Evolutionary conservation across 1,284 basidiomycete species (phyloP).

Genomic region (Austroboletus sp.): DNA sequence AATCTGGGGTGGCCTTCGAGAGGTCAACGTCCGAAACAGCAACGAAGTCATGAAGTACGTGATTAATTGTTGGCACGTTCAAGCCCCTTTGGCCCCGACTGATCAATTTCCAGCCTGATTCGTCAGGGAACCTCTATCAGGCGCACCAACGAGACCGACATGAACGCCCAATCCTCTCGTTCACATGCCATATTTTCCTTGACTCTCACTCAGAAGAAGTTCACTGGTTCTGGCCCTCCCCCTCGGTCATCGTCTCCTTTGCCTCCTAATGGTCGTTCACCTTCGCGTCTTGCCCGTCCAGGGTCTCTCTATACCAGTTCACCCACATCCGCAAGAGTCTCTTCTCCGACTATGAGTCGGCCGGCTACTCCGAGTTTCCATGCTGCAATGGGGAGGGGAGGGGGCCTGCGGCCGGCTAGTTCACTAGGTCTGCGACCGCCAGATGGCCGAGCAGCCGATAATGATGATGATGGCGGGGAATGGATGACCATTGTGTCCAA

Average conservation of each 20-base stretch:
- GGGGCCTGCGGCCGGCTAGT: slow-evolving; percentile 65
- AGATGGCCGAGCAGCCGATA: slow-evolving; percentile 40
- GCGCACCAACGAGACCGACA: slow-evolving; percentile 94
- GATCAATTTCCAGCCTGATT: slow-evolving; percentile 51
- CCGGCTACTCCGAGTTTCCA: slow-evolving; percentile 72
- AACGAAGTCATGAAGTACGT: slow-evolving; percentile 88
- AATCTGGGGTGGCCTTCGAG: slow-evolving; percentile 92
- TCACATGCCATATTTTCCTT: slow-evolving; percentile 98
- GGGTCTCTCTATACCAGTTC: slow-evolving; percentile 57
- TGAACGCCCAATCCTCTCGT: slow-evolving; percentile 97
- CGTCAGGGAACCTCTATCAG: slow-evolving; percentile 84
- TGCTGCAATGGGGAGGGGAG: slow-evolving; percentile 62
- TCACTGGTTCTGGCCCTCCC: slow-evolving; percentile 56
- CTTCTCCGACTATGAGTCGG: slow-evolving; percentile 68
- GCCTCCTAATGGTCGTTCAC: slow-evolving; percentile 63
- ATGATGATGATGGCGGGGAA: slow-evolving; percentile 63
- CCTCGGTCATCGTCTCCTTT: slow-evolving; percentile 70
- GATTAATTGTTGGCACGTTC: slow-evolving; percentile 5
- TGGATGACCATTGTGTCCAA: slow-evolving; percentile 91
- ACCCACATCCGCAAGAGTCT: slow-evolving; percentile 44
- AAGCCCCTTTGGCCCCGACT: slow-evolving; percentile 11
- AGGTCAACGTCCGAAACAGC: slow-evolving; percentile 78
- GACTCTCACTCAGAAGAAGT: slow-evolving; percentile 85
- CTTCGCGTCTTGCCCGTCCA: slow-evolving; percentile 70
- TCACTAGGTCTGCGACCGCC: slow-evolving; percentile 54